Evolutionary conservation across 805 yeast species (phyloP).

Genomic region (Kuraishia hungarica): DNA sequence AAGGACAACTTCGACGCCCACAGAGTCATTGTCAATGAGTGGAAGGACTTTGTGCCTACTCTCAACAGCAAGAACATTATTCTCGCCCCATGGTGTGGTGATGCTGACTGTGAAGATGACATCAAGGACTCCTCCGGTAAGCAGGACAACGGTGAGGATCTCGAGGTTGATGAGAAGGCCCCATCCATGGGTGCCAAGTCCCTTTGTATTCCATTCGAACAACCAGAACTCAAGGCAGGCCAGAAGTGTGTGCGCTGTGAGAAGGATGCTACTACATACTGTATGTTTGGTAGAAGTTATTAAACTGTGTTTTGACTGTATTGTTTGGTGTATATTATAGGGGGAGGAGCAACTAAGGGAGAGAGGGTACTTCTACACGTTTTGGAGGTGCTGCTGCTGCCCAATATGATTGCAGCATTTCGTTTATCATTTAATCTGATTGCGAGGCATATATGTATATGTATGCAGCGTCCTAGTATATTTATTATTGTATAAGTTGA

Average conservation of each 20-base stretch:
- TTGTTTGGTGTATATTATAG: background rate
- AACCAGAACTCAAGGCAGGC: constrained; percentile 71
- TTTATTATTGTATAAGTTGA: background rate
- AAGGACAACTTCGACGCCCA: constrained; percentile 78
- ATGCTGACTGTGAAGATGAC: constrained; percentile 88
- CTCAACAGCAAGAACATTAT: constrained; percentile 87
- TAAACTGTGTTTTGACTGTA: constrained; percentile 22
- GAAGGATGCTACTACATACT: constrained; percentile 66
- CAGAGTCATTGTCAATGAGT: constrained; percentile 69
- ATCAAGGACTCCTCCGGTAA: constrained; percentile 85
- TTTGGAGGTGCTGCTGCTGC: no score
- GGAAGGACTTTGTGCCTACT: constrained; percentile 90
- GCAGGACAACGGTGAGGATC: constrained; percentile 75
- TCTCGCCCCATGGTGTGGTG: constrained; percentile 97
- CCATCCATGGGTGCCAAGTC: constrained; percentile 99
- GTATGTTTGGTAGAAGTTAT: constrained; percentile 97
- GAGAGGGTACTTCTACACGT: background rate
- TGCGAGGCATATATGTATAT: background rate
- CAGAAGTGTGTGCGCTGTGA: constrained; percentile 87
- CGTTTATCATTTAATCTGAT: background rate
- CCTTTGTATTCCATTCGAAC: constrained; percentile 91
- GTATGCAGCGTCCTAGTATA: background rate
- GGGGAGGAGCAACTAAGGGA: background rate
- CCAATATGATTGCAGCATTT: no score
- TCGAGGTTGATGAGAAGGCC: constrained; percentile 88